Conservation (phyloP, 257 asterid genomes). For the Scutellaria minor region DNA sequence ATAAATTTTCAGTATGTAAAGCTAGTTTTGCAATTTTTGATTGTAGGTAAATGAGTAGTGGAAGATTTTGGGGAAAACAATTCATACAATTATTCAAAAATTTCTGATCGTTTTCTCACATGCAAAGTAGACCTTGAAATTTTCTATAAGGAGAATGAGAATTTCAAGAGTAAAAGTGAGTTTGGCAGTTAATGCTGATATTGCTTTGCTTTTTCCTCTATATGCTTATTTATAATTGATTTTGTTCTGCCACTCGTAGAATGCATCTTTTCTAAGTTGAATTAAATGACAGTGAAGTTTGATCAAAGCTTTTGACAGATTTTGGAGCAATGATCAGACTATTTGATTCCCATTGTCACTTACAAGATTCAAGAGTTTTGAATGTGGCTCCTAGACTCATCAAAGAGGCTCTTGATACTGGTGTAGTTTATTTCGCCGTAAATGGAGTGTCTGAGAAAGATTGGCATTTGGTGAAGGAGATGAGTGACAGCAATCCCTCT, state of each 20-base stretch:
- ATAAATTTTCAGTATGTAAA: background rate
- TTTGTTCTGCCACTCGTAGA: background rate
- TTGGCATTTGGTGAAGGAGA: conserved; percentile 88
- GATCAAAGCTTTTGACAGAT: background rate
- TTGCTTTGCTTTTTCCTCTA: conserved; percentile 5
- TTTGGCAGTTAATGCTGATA: background rate
- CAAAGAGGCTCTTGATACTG: conserved; percentile 61
- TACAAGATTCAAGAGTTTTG: conserved; percentile 79
- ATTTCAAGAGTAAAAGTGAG: background rate
- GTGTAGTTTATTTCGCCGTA: conserved; percentile 81
- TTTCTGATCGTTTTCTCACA: background rate
- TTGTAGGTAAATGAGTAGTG: background rate
- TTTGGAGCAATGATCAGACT: conserved; percentile 55
- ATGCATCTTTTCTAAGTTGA: background rate
- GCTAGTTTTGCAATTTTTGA: background rate
- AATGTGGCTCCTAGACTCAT: conserved; percentile 62
- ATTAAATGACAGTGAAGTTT: background rate
- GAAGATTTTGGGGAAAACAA: background rate
- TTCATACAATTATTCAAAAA: background rate
- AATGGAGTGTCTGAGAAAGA: conserved; percentile 89
- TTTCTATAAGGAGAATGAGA: background rate
- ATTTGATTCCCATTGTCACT: conserved; percentile 94
- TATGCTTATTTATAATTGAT: background rate
- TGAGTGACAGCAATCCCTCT: conserved; percentile 66
- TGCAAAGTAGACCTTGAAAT: background rate